Conservation (phyloP, 345 rosid species). For the Iberis pinnata region DNA sequence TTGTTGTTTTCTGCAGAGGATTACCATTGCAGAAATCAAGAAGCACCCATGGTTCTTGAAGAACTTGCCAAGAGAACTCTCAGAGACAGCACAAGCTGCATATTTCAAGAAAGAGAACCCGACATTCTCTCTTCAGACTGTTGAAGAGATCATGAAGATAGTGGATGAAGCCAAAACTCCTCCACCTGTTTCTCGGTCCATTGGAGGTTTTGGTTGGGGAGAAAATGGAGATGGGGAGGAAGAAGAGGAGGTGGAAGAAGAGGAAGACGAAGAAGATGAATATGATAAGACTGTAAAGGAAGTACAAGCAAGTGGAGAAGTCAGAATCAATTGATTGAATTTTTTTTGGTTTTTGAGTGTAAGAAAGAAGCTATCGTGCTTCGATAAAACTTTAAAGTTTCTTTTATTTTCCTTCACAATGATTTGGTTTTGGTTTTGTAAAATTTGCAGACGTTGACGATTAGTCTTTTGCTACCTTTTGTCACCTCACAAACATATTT, state of each 20-base stretch:
- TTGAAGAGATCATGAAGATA: slow-evolving; percentile 57
- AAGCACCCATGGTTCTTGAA: slow-evolving; percentile 75
- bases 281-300: slow-evolving; percentile 69
- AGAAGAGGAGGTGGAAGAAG: slow-evolving; percentile 53
- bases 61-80: slow-evolving; percentile 69
- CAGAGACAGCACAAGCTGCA: slow-evolving; percentile 56
- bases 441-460: slow-evolving; percentile 19
- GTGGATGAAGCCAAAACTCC: slow-evolving; percentile 61
- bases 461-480: background rate
- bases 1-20: slow-evolving; percentile 40
- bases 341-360: slow-evolving; percentile 8
- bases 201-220: slow-evolving; percentile 68
- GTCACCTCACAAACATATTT: no score
- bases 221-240: slow-evolving; percentile 35
- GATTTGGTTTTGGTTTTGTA: slow-evolving; percentile 27
- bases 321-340: slow-evolving; percentile 33
- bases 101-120: slow-evolving; percentile 53
- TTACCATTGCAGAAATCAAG: slow-evolving; percentile 64
- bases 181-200: slow-evolving; percentile 46
- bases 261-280: slow-evolving; percentile 54
- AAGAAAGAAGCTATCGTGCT: slow-evolving; percentile 9
- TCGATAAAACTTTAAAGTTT: slow-evolving; percentile 6
- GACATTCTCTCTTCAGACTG: slow-evolving; percentile 53
- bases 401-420: slow-evolving; percentile 12
- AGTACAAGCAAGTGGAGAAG: slow-evolving; percentile 67